A percentile compares a stretch with the other conserved stretches of the same genome.
Evolutionary conservation across 1,284 basidiomycete genomes (phyloP).

Genomic region (Melampsora americana): DNA sequence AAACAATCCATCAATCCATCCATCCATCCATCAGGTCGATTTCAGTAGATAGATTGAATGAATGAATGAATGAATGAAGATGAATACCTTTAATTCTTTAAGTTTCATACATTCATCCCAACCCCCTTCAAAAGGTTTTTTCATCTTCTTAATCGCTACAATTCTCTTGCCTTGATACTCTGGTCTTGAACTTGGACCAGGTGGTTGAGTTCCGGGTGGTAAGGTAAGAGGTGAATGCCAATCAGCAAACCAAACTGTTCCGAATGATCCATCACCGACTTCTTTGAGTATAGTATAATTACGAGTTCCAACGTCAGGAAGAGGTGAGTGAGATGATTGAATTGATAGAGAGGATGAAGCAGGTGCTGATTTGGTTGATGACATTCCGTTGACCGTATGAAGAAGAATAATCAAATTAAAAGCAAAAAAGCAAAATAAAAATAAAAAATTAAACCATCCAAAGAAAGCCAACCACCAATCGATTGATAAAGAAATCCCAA

Average conservation of each 20-base stretch:
- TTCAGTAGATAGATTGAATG: too few species aligned
- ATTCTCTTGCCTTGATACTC: constrained; percentile 92
- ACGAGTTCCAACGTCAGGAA: constrained; percentile 48
- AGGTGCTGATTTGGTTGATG: not conserved
- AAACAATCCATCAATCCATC: too few species aligned
- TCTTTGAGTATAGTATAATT: constrained; percentile 68
- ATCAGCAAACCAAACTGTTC: constrained; percentile 97
- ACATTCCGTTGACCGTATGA: too few species aligned
- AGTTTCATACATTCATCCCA: constrained; percentile 95
- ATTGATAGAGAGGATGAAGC: not conserved
- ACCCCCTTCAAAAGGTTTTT: constrained; percentile 90
- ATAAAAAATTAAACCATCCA: too few species aligned
- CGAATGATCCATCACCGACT: constrained; percentile 93
- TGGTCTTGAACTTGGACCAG: constrained; percentile 69
- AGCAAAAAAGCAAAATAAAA: too few species aligned
- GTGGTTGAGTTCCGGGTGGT: constrained; percentile 63
- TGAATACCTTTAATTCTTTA: constrained; percentile 87
- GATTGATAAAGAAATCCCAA: too few species aligned
- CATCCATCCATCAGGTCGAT: too few species aligned
- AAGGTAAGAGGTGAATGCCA: constrained; percentile 89
- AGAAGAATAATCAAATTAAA: too few species aligned
- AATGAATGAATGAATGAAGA: too few species aligned
- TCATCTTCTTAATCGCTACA: constrained; percentile 98
- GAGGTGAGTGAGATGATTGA: constrained; percentile 3
- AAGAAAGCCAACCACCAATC: too few species aligned